These are phyloP conservation scores for Aspergillus proliferans DNA, from an alignment of 2,329 filamentous ascomycete genomes.

Conservation along the genomic window DNA sequence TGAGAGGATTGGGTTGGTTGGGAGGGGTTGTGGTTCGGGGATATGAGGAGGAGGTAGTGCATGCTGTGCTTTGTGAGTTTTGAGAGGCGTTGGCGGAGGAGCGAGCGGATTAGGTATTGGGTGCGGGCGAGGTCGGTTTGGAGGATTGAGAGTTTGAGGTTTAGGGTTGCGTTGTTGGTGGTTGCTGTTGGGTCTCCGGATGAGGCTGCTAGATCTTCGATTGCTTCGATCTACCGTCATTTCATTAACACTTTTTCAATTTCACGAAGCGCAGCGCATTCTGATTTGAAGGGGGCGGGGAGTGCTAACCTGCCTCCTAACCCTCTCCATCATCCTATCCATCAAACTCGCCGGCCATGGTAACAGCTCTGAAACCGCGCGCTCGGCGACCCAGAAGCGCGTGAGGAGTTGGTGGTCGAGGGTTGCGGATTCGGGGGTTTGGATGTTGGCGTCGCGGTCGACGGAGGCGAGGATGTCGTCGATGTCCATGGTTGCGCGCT, in stretches of 20 bases:
- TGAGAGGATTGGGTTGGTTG: constrained; percentile 7
- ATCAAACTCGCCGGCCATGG: constrained; percentile 71
- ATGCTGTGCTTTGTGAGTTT: constrained; percentile 58
- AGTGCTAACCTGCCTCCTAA: constrained; percentile 52
- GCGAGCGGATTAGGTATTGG: constrained; percentile 81
- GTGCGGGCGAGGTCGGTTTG: constrained; percentile 94
- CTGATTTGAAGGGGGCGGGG: not conserved
- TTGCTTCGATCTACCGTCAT: constrained; percentile 52
- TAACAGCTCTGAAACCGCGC: constrained; percentile 82
- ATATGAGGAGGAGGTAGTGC: constrained; percentile 32
- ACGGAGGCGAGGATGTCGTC: constrained; percentile 73
- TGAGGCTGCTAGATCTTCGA: constrained; percentile 54
- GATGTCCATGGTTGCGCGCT: constrained; percentile 57
- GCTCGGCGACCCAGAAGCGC: constrained; percentile 87
- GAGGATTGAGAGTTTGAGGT: constrained; percentile 87
- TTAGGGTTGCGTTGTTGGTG: constrained; percentile 84
- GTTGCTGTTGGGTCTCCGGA: constrained; percentile 45
- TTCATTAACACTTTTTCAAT: not conserved
- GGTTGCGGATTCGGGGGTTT: constrained; percentile 30
- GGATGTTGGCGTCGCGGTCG: constrained; percentile 49
- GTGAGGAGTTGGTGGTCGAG: constrained; percentile 82
- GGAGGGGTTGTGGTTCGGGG: constrained; percentile 10
- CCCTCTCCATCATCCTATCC: constrained; percentile 69
- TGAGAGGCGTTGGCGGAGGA: constrained; percentile 74
- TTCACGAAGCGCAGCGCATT: not conserved